Base-by-base conservation (phyloP, 2,329 filamentous ascomycete genomes). In the Talaromyces sp. region DNA sequence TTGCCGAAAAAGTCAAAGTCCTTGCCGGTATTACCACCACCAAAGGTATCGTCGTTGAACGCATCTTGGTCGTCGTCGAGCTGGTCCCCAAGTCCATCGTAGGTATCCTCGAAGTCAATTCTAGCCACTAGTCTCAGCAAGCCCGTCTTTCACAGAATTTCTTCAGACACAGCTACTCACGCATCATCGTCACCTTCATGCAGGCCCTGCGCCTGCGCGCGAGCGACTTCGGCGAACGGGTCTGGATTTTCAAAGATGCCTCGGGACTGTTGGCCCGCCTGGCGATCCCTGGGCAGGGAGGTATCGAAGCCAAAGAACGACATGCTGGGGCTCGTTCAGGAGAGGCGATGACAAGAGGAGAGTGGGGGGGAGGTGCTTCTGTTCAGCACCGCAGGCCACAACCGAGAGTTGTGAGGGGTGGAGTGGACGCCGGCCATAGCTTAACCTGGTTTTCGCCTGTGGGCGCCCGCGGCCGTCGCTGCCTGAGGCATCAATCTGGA, bases 1-100 rank as follows among this genome's bases (percentile, higher is more conserved):
- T 91, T 88, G 47, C 93, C 93, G 66, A 96, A 96, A 78, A 98
- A 99, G 75, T 99, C 95, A 70, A 98, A 98, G 76, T 99, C 93
- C 74, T 91, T 96, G 72, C 93, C 93, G 25, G 54, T 53, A 11
- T 81, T 76, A 42, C 74, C 66, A 61, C 76, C 77, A 63, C 85
- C 91, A 73, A 99, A 99, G 1, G 95, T 99, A 73, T 98, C 95
- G 70, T 98, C 92, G 76, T 99, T 99, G 82, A 97, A 92, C 57
- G 85, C 92, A 80, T 99, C 95, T 71, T 93, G 91, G 22, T 90
- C 88, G 73, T 99, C 93, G 70, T 96, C 88, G 39, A 99, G 87
- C 75, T 90, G 87, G 72, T 96, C 90, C 61, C 92, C 95, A 47
- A 99, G 82, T 19, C 93, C 93, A 76, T 99, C 95, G 73, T 98